Percentiles rank a stretch among this genome's conserved stretches.
Evolutionary conservation across 106 monocot genomes (phyloP).

Genomic region (Xerophyta viscosa): DNA sequence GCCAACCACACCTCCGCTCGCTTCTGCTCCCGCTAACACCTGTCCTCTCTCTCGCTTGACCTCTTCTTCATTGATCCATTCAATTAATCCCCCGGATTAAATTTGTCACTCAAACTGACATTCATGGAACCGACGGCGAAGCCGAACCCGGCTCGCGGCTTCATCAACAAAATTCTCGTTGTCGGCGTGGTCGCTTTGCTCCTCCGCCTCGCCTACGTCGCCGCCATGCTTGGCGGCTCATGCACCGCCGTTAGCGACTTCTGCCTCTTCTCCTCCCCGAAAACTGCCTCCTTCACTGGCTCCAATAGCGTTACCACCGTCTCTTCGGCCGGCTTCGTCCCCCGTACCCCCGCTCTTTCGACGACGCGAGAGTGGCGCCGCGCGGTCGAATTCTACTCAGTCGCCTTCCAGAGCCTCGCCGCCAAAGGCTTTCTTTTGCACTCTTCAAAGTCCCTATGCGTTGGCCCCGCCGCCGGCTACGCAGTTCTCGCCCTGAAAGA

Average conservation of each 20-base stretch:
- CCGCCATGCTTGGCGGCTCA: conserved; percentile 31
- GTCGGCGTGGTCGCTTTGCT: conserved; percentile 41
- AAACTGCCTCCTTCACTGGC: conserved; percentile 7
- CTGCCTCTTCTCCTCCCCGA: conserved; percentile 58
- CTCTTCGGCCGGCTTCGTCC: conserved; percentile 10
- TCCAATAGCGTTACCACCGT: conserved; percentile 2
- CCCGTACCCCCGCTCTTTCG: conserved; percentile 41
- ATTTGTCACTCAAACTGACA: no score
- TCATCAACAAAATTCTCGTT: conserved; percentile 36
- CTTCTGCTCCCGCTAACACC: conserved; percentile 16
- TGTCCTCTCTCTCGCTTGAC: not conserved
- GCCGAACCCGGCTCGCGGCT: conserved; percentile 11
- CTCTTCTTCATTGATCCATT: not conserved
- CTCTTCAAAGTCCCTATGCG: conserved; percentile 35
- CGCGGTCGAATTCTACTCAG: conserved; percentile 46
- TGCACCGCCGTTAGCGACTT: conserved; percentile 41
- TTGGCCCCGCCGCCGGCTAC: conserved; percentile 27
- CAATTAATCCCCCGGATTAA: not conserved
- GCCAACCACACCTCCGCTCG: conserved; percentile 20
- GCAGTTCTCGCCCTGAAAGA: conserved; percentile 63
- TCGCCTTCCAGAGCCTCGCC: conserved; percentile 43
- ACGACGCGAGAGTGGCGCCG: conserved; percentile 56
- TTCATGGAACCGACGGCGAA: conserved; percentile 43
- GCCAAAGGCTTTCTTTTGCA: conserved; percentile 44
- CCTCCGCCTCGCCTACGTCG: conserved; percentile 65